These are phyloP conservation scores for Syzygium aromaticum DNA, from an alignment of 345 rosid species.

Conservation along the genomic window DNA sequence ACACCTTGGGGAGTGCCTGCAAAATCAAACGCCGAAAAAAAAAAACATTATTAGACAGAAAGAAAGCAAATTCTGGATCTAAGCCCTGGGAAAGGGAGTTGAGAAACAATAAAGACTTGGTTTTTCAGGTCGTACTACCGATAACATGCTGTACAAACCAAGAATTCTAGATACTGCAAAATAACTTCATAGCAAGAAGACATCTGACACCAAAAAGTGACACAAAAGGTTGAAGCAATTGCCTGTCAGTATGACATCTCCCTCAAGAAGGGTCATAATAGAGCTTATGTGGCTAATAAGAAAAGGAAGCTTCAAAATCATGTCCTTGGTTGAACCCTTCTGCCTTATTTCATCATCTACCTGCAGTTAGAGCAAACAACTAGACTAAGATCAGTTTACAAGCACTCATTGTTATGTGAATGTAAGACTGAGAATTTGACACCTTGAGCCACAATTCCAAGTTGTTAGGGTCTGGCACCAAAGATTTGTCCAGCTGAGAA, in stretches of 20 bases:
- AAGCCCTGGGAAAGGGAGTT: neutral
- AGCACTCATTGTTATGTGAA: neutral
- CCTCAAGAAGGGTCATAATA: conserved; percentile 80
- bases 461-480: conserved; percentile 62
- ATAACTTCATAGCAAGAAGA: neutral
- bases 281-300: conserved; percentile 88
- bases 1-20: conserved; percentile 92
- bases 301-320: conserved; percentile 78
- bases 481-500: conserved; percentile 57
- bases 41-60: neutral
- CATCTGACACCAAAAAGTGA: neutral
- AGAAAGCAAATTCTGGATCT: neutral
- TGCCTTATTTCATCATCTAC: conserved; percentile 75
- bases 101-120: neutral
- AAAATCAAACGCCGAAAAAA: too few species aligned
- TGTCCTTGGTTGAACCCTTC: conserved; percentile 76
- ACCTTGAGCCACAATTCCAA: conserved; percentile 93
- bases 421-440: neutral
- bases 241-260: conserved; percentile 91
- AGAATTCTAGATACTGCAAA: neutral
- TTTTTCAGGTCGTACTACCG: neutral
- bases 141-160: neutral
- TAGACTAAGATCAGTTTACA: neutral
- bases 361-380: conserved; percentile 21
- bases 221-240: neutral